Base-by-base conservation (phyloP, 106 monocot genomes). In the Iris macrosiphon region DNA sequence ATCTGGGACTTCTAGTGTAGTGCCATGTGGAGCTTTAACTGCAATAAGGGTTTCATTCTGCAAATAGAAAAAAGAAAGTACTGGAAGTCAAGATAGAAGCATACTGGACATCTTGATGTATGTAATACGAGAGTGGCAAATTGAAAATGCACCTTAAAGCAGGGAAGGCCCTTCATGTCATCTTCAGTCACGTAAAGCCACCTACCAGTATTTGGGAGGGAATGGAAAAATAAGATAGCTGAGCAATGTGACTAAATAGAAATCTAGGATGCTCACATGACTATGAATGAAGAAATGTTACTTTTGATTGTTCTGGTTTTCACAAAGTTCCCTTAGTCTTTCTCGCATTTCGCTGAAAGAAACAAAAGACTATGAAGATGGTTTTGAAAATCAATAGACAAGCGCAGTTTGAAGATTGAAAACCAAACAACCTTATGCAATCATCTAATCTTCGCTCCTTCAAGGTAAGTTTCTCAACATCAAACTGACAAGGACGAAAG, bases 131-230 rank as follows among this genome's bases (percentile, higher is more conserved):
- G 34, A 4, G 34, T 6, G 34, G 34, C 10, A 35, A 10, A n/a
- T n/a, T 32, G 29, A 13, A 28, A 52, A 13, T 21, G 30, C 51
- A 58, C 93, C 93, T 88, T 89, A 71, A 95, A 95, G 73, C 82
- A 82, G 6, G 89, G 85, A 4, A 95, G 51, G 24, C 81, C 66
- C 28, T 95, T 89, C 45, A 95, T 85, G 62, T 95, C 95, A 55
- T 95, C 95, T 74, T 89, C 82, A 52, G 95, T 89, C 49, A 89
- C 85, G 75, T 68, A 95, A 53, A 89, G 85, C 95, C 95, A 95
- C 67, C 93, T 93, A 71, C 5, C 71, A 3, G 32, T 44, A 1
- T 38, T 40, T 42, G 25, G 14, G 28, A 60, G 21, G 12, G 10
- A 32, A 12, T 45, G 32, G 21, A 44, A 4, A 40, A 54, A 17